A percentile compares a stretch with the other conserved stretches of the same genome.
phyloP scores from a whole-genome alignment of 768 basidiomycete species.

The Suillus tomentosus region DNA sequence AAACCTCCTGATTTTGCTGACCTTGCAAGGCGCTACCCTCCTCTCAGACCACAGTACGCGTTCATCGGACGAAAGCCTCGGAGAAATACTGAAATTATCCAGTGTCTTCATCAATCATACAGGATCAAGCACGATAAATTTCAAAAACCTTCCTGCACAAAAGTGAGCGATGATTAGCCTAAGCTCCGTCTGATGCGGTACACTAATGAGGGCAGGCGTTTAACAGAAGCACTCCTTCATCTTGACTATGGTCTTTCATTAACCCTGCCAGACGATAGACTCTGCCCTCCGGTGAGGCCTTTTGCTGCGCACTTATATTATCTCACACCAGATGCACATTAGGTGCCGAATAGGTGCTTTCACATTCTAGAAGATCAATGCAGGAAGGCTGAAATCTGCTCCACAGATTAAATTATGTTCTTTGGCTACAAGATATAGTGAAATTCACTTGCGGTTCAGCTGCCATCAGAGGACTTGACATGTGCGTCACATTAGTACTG shows the following conservation, averaged over 20 bases:
- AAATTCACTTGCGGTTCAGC: conserved; percentile 24
- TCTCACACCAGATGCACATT: neutral
- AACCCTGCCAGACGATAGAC: conserved; percentile 62
- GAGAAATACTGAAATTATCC: conserved; percentile 5
- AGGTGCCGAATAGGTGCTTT: conserved; percentile 76
- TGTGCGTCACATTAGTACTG: conserved; percentile 48
- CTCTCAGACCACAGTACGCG: conserved; percentile 56
- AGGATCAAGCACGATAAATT: conserved; percentile 61
- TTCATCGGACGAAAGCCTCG: neutral
- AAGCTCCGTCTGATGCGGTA: conserved; percentile 10
- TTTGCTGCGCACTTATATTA: neutral
- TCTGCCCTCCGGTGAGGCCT: conserved; percentile 82
- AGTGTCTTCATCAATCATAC: conserved; percentile 30
- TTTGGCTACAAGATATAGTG: conserved; percentile 80
- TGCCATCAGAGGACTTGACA: conserved; percentile 61
- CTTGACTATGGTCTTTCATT: conserved; percentile 72
- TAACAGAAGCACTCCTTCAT: conserved; percentile 78
- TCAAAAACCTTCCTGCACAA: conserved; percentile 69
- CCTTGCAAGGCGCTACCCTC: conserved; percentile 59
- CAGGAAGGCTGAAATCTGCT: neutral
- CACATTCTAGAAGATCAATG: neutral
- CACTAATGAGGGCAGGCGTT: conserved; percentile 47
- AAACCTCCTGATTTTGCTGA: conserved; percentile 56
- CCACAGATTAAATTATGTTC: conserved; percentile 78
- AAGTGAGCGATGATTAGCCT: conserved; percentile 43